Percentiles rank a stretch among this genome's conserved stretches.
Evolutionary conservation across 768 basidiomycete genomes (phyloP).

Genomic region (Filobasidium wieringae): DNA sequence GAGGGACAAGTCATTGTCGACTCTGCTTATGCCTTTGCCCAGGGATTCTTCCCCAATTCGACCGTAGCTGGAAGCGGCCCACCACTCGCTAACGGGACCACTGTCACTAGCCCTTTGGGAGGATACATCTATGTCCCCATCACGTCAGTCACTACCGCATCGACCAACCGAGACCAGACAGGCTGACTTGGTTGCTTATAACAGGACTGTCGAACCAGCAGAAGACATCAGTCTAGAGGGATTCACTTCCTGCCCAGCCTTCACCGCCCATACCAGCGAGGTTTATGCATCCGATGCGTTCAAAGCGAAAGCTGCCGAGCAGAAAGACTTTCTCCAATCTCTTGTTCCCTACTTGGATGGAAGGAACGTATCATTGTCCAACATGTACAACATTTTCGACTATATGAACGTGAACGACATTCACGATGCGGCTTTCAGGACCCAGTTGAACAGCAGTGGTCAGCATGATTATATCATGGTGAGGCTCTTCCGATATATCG

Average conservation of each 20-base stretch:
- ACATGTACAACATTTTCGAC: constrained; percentile 48
- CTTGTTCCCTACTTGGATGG: constrained; percentile 19
- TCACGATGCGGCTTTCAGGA: constrained; percentile 71
- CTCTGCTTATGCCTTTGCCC: constrained; percentile 55
- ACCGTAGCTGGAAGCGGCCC: constrained; percentile 42
- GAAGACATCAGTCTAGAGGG: constrained; percentile 58
- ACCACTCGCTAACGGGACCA: constrained; percentile 57
- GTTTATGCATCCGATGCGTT: constrained; percentile 48
- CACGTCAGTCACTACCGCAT: constrained; percentile 26
- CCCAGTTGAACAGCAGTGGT: constrained; percentile 33
- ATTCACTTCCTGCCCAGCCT: constrained; percentile 49
- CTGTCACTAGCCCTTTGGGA: constrained; percentile 48
- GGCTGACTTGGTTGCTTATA: neutral
- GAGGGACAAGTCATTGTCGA: constrained; percentile 59
- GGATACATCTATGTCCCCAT: constrained; percentile 79
- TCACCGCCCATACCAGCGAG: constrained; percentile 40
- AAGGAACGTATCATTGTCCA: constrained; percentile 16
- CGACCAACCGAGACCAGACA: neutral
- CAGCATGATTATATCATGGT: constrained; percentile 3
- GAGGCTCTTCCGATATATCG: neutral
- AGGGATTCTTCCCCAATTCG: constrained; percentile 32
- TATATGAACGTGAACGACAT: constrained; percentile 57
- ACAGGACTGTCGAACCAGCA: constrained; percentile 51
- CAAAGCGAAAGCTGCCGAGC: constrained; percentile 4
- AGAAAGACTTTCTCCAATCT: constrained; percentile 12